phyloP scores from a whole-genome alignment of 352 stramenopile species.

The Pythium coloratum region DNA sequence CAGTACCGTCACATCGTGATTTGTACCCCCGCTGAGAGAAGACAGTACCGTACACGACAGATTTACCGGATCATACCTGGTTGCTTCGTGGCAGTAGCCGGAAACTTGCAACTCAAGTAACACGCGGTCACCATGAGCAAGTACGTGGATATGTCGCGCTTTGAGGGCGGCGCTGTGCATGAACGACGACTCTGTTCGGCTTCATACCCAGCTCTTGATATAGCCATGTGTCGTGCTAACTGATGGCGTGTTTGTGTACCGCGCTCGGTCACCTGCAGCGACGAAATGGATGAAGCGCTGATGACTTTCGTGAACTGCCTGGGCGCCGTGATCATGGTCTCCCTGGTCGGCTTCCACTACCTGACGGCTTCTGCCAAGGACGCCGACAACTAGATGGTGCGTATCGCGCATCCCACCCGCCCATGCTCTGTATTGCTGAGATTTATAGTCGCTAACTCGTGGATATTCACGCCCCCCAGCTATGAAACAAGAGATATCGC shows the following conservation, averaged over 20 bases:
- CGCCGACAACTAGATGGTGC: slow-evolving; percentile 59
- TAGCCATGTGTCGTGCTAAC: neutral
- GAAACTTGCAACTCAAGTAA: slow-evolving; percentile 18
- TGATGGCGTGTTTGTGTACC: neutral
- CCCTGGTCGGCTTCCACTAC: slow-evolving; percentile 88
- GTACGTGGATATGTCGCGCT: slow-evolving; percentile 17
- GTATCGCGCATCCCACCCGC: neutral
- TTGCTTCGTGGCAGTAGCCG: slow-evolving; percentile 19
- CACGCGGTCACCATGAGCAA: slow-evolving; percentile 32
- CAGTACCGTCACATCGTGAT: slow-evolving; percentile 8
- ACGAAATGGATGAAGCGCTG: slow-evolving; percentile 85
- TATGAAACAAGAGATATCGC: neutral
- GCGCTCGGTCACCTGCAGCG: slow-evolving; percentile 35
- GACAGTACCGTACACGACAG: slow-evolving; percentile 21
- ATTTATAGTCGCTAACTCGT: neutral
- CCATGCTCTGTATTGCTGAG: too few species aligned
- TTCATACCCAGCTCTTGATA: too few species aligned
- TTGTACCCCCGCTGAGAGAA: slow-evolving; percentile 6
- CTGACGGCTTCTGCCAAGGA: slow-evolving; percentile 82
- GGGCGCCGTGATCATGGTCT: slow-evolving; percentile 86
- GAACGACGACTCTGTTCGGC: neutral
- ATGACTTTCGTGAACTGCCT: slow-evolving; percentile 91
- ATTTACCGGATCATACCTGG: slow-evolving; percentile 26
- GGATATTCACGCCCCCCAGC: neutral
- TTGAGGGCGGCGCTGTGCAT: neutral